A percentile compares a stretch with the other conserved stretches of the same genome.
These are phyloP conservation scores for Pichia nakasei DNA, from an alignment of 805 yeast genomes.

Conservation along the genomic window DNA sequence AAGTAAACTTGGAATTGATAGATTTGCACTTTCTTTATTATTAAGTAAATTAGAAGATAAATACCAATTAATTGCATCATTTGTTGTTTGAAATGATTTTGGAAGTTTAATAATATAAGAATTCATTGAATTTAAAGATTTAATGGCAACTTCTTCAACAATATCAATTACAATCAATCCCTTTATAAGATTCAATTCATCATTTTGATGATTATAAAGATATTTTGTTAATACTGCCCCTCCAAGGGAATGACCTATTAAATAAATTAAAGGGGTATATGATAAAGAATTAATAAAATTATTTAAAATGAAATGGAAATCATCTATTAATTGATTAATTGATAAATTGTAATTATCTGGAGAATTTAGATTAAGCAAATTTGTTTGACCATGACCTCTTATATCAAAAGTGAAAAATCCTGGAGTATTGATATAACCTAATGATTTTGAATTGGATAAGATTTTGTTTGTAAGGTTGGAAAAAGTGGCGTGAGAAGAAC, in stretches of 20 bases:
- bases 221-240: constrained; percentile 71
- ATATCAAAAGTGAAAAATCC: constrained; percentile 71
- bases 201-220: constrained; percentile 18
- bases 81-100: constrained; percentile 37
- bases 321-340: constrained; percentile 46
- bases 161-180: constrained; percentile 84
- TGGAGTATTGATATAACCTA: constrained; percentile 30
- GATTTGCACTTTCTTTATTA: constrained; percentile 50
- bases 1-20: constrained; percentile 73
- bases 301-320: constrained; percentile 43
- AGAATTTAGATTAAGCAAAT: constrained; percentile 13
- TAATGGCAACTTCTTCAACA: constrained; percentile 86
- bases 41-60: constrained; percentile 44
- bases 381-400: constrained; percentile 74
- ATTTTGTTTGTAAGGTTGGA: constrained; percentile 37
- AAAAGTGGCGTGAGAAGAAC: constrained; percentile 78
- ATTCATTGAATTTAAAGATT: constrained; percentile 59
- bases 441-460: constrained; percentile 25
- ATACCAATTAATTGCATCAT: constrained; percentile 79
- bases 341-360: constrained; percentile 29
- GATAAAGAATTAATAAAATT: constrained; percentile 25
- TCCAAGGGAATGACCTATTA: constrained; percentile 89
- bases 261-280: constrained; percentile 31
- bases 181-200: constrained; percentile 28
- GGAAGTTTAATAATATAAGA: constrained; percentile 64